Evolutionary conservation across 148 eudicot species (phyloP).

Genomic region (Bassia scoparia): DNA sequence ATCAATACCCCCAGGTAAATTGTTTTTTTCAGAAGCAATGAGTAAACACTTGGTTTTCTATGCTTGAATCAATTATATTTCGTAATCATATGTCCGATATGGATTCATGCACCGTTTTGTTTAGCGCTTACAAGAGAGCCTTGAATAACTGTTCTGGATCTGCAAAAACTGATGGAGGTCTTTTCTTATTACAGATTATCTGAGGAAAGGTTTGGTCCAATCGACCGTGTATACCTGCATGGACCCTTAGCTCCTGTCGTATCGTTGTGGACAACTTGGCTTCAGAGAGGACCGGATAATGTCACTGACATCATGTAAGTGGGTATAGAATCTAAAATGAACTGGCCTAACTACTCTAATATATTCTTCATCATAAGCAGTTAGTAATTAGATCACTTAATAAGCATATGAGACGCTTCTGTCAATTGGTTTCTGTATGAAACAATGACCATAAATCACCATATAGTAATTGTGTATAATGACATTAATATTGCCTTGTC

Average conservation of each 20-base stretch:
- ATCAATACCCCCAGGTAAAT: too few species aligned
- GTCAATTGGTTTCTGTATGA: not conserved
- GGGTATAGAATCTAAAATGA: not conserved
- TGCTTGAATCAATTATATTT: not conserved
- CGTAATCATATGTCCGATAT: not conserved
- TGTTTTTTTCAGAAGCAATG: not conserved
- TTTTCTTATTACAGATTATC: slow-evolving; percentile 46
- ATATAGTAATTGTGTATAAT: too few species aligned
- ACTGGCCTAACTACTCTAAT: not conserved
- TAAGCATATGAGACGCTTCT: not conserved
- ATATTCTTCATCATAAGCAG: not conserved
- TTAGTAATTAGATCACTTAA: not conserved
- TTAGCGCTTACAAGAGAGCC: not conserved
- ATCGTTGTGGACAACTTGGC: slow-evolving; percentile 39
- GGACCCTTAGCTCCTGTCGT: slow-evolving; percentile 28
- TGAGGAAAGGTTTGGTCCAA: slow-evolving; percentile 39
- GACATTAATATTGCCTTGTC: not conserved
- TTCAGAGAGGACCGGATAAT: slow-evolving; percentile 62
- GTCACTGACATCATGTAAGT: slow-evolving; percentile 64
- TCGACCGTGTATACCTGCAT: slow-evolving; percentile 33
- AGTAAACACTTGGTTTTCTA: not conserved
- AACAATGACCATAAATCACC: not conserved
- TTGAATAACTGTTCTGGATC: not conserved
- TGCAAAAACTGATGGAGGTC: not conserved
- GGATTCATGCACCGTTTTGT: not conserved